Evolutionary conservation across 192 early-diverging fungal species (phyloP), one percentile per base, ranked within the genome.

Genomic region (Coemansia sp.): DNA sequence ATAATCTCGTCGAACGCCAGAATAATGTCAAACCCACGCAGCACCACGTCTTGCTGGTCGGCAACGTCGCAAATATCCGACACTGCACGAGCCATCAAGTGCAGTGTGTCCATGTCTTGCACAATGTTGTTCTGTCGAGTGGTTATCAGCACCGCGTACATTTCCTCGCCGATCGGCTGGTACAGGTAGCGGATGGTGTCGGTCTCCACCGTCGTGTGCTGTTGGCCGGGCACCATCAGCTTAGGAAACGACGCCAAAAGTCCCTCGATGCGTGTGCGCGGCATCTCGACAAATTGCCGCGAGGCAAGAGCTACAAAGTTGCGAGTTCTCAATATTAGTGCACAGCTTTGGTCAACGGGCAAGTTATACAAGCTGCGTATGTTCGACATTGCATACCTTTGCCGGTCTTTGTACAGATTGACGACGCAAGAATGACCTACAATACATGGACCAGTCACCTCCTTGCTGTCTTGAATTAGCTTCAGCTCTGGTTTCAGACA

Each of bases 221-320:
- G 95, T 66, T 97, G 74, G 19, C 86, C 87, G 7, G 88, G 74
- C 51, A 88, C 89, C 66, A 97, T 92, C 51, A 99, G 84, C 83
- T 98, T 99, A 48, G 97, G 97, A 64, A 98, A 98, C 55, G 95
- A 94, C 10, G 93, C 93, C 60, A 98, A 76, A 36, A 98, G 83
- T 20, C 95, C 97, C 71, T 98, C 97, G 62, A 98, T 98, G 70
- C 97, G 90, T 36, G 95, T 88, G 25, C 94, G 88, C 51, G 93
- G 91, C 91, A 98, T 97, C 60, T 97, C 97, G 37, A 95, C 87
- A 79, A 98, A 98, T 82, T 98, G 97, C 49, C 97, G 91, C 60
- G 92, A 93, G 60, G 93, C 89, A 64, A 94, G 78, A 23, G 89
- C 92, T 93, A 72, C 34, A 66, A 2, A 31, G 28, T 31, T 31